Evolutionary conservation across 2,329 filamentous ascomycete genomes (phyloP).

Genomic region (Rasamsonia emersonii): DNA sequence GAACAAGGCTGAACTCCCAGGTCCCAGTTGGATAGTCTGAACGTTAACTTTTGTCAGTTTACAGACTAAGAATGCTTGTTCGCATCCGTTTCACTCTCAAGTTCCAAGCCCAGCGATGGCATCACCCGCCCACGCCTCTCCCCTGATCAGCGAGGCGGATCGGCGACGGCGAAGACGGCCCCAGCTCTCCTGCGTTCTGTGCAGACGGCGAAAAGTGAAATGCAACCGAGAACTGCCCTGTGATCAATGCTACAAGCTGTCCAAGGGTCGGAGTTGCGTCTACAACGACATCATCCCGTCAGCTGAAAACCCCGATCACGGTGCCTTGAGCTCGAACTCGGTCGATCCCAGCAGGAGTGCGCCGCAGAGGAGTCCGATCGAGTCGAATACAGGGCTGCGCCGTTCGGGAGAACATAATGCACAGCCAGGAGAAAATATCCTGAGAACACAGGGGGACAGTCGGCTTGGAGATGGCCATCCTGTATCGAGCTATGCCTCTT

Average conservation of each 20-base stretch:
- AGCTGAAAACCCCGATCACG: not conserved
- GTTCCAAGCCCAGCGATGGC: not conserved
- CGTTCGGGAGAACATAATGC: no score
- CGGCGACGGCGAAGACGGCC: constrained; percentile 8
- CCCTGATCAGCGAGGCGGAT: no score
- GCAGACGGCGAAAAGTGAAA: constrained; percentile 43
- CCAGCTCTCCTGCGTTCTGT: constrained; percentile 33
- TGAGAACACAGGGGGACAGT: no score
- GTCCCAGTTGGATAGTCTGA: no score
- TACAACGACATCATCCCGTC: not conserved
- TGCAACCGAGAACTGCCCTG: constrained; percentile 47
- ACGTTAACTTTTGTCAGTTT: no score
- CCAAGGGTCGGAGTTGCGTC: constrained; percentile 2
- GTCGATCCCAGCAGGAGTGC: not conserved
- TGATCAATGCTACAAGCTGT: constrained; percentile 38
- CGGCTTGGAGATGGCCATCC: no score
- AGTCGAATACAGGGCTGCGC: no score
- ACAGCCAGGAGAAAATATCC: no score
- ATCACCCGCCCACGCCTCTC: not conserved
- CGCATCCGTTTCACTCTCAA: no score
- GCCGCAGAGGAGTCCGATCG: not conserved
- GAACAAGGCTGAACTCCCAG: no score
- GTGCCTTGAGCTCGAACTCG: not conserved
- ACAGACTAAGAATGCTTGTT: no score
- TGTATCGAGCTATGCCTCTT: no score